Conservation (phyloP, 2,329 filamentous ascomycete genomes). For the Colletotrichum endophyticum region DNA sequence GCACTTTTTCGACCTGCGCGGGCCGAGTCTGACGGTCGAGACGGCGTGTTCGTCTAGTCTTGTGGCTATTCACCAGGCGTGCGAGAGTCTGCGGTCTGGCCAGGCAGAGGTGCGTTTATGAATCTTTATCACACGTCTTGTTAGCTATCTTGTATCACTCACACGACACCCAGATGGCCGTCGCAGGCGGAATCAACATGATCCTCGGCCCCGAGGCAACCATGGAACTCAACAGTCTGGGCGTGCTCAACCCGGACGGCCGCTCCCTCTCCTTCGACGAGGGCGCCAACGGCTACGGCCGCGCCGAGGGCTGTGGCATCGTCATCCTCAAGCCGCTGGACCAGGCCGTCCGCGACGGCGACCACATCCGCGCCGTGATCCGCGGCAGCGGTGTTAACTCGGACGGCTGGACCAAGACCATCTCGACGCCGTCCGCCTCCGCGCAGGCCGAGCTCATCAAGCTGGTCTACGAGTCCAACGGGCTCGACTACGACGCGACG, state of each 20-base stretch:
- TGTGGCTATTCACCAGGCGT: conserved; percentile 49
- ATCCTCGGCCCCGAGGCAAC: not conserved
- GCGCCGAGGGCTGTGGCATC: conserved; percentile 20
- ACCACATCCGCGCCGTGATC: conserved; percentile 41
- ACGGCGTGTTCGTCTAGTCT: conserved; percentile 56
- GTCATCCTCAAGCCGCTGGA: conserved; percentile 48
- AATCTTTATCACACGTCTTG: conserved; percentile 5
- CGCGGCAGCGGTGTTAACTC: conserved; percentile 35
- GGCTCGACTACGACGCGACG: not conserved
- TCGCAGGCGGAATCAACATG: not conserved
- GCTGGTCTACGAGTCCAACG: conserved; percentile 2
- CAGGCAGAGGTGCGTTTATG: conserved; percentile 25
- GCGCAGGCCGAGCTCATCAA: conserved; percentile 1
- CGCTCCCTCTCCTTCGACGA: not conserved
- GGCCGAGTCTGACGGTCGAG: conserved; percentile 53
- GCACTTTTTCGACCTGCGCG: conserved; percentile 50
- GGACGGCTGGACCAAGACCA: conserved; percentile 43
- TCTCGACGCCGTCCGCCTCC: conserved; percentile 38
- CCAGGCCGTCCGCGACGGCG: conserved; percentile 45
- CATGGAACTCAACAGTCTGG: not conserved
- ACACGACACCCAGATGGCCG: not conserved
- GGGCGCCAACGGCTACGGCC: not conserved
- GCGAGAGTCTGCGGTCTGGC: conserved; percentile 26
- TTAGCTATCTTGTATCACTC: conserved; percentile 11
- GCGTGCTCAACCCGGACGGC: conserved; percentile 41